phyloP scores from a whole-genome alignment of 257 asterid species.

The Nicotiana sylvestris region DNA sequence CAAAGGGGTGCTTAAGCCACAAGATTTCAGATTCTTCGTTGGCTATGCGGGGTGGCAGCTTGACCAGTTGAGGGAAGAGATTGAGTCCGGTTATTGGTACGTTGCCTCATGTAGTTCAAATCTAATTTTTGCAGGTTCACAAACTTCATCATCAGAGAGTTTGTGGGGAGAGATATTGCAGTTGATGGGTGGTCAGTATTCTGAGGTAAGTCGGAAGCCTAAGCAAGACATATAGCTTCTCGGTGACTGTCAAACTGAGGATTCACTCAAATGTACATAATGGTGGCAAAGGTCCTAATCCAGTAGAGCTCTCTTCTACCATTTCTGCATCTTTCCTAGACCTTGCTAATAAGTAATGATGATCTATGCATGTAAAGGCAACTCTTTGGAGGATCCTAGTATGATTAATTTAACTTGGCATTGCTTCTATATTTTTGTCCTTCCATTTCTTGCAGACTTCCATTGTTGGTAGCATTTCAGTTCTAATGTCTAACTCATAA shows the following conservation, averaged over 20 bases:
- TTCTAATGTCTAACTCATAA: too few species aligned
- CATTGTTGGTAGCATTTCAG: too few species aligned
- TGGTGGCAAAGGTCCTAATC: constrained; percentile 9
- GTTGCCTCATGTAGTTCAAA: constrained; percentile 86
- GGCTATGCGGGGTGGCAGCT: constrained; percentile 97
- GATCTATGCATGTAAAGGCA: not conserved
- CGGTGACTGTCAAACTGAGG: too few species aligned
- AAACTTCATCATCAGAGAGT: constrained; percentile 46
- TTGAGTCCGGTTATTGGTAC: constrained; percentile 75
- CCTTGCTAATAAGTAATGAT: not conserved
- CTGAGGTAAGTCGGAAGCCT: constrained; percentile 93
- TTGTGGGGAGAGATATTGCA: constrained; percentile 91
- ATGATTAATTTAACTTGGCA: not conserved
- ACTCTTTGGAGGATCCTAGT: not conserved
- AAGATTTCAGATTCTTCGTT: constrained; percentile 77
- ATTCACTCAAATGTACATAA: constrained; percentile 12
- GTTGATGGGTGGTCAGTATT: constrained; percentile 92
- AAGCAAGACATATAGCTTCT: constrained; percentile 65
- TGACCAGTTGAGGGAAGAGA: constrained; percentile 79
- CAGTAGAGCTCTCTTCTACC: not conserved
- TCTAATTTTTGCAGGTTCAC: constrained; percentile 51
- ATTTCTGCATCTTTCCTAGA: not conserved
- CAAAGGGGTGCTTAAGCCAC: constrained; percentile 61
- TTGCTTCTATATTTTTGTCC: not conserved
- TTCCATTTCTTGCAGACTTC: not conserved